phyloP scores from a whole-genome alignment of 306 rosid species.

The Geum urbanum region DNA sequence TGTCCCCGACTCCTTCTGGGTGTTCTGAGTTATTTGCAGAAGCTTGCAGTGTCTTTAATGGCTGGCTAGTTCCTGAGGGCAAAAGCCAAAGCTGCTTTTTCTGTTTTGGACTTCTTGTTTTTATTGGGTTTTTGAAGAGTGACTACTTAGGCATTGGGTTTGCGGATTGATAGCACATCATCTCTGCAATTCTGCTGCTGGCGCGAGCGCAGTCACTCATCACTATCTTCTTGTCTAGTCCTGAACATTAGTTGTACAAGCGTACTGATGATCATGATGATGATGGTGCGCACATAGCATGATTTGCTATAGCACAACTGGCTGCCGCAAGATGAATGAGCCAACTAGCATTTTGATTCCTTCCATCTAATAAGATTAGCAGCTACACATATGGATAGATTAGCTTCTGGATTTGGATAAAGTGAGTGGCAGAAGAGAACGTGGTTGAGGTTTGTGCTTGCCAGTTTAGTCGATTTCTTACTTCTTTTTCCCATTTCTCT shows the following conservation, averaged over 20 bases:
- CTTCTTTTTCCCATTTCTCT: conserved; percentile 5
- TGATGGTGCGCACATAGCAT: neutral
- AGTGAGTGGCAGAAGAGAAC: conserved; percentile 46
- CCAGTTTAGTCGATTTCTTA: conserved; percentile 21
- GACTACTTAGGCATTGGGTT: conserved; percentile 28
- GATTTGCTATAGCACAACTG: conserved; percentile 8
- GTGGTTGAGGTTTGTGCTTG: conserved; percentile 48
- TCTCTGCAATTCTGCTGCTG: conserved; percentile 7
- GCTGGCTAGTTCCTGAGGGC: neutral
- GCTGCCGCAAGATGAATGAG: conserved; percentile 25
- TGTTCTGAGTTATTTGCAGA: neutral
- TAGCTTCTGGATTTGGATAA: conserved; percentile 37
- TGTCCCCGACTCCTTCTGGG: neutral
- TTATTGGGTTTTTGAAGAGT: neutral
- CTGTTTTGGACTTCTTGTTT: conserved; percentile 7
- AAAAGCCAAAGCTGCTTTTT: conserved; percentile 2
- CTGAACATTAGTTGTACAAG: neutral
- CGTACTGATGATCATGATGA: neutral
- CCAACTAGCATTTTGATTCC: too few relatives aligned
- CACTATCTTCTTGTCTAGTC: neutral
- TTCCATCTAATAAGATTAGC: too few relatives aligned
- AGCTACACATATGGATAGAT: neutral
- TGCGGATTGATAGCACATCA: conserved; percentile 11
- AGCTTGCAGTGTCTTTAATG: conserved; percentile 14
- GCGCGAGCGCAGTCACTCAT: neutral